Percentiles rank a stretch among this genome's conserved stretches.
Evolutionary conservation across 2,329 filamentous ascomycete species (phyloP).

Genomic region (Plectosphaerella plurivora): DNA sequence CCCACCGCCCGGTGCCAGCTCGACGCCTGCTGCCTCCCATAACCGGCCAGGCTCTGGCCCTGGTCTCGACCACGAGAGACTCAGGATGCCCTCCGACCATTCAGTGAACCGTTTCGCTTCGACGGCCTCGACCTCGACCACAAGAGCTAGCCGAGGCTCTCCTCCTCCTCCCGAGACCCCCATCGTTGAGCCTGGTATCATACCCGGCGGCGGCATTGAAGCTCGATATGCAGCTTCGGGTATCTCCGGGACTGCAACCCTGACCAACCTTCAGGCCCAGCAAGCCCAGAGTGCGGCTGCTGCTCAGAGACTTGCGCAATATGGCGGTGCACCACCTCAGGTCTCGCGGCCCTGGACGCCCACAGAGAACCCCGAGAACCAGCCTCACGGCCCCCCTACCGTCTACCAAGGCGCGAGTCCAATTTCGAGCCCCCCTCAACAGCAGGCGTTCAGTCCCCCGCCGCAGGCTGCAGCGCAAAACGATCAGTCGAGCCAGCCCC

Average conservation of each 20-base stretch:
- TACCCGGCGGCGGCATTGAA: conserved; percentile 80
- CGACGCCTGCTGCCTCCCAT: conserved; percentile 15
- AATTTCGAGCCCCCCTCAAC: conserved; percentile 51
- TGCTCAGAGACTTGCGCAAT: conserved; percentile 75
- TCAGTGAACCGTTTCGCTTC: conserved; percentile 64
- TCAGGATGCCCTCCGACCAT: conserved; percentile 33
- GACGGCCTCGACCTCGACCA: conserved; percentile 90
- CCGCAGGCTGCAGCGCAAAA: conserved; percentile 28
- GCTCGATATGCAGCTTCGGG: conserved; percentile 87
- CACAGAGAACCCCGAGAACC: conserved; percentile 80
- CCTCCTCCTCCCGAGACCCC: conserved; percentile 94
- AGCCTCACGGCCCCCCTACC: conserved; percentile 83
- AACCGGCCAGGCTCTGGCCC: conserved; percentile 21
- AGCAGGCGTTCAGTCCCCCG: conserved; percentile 35
- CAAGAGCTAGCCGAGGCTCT: conserved; percentile 84
- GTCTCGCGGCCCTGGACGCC: conserved; percentile 82
- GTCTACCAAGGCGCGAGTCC: conserved; percentile 85
- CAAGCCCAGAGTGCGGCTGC: conserved; percentile 70
- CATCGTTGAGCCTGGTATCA: conserved; percentile 64
- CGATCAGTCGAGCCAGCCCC: conserved; percentile 29
- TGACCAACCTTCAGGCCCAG: conserved; percentile 65
- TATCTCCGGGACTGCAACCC: conserved; percentile 78
- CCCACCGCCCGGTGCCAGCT: conserved; percentile 45
- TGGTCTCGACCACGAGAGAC: conserved; percentile 21
- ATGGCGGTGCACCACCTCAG: conserved; percentile 48